Conservation (phyloP, 306 rosid species). For the Glycine tomentella region DNA sequence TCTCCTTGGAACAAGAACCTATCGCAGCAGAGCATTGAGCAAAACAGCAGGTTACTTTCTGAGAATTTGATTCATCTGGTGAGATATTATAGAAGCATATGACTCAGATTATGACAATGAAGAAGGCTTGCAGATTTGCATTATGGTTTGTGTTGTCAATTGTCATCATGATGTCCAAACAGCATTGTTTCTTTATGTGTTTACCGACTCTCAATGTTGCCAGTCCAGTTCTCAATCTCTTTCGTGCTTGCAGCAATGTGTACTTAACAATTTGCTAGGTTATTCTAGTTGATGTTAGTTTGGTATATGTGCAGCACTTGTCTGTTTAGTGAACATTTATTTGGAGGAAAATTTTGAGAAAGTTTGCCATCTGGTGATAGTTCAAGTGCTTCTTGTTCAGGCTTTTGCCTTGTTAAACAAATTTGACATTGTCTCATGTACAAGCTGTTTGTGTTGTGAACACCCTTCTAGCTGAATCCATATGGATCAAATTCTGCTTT, state of each 20-base stretch:
- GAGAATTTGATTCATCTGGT: slow-evolving; percentile 51
- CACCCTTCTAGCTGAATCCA: slow-evolving; percentile 24
- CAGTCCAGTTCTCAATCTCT: slow-evolving; percentile 62
- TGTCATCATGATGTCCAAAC: slow-evolving; percentile 63
- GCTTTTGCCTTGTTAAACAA: slow-evolving; percentile 57
- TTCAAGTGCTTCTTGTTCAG: slow-evolving; percentile 50
- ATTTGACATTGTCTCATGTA: slow-evolving; percentile 50
- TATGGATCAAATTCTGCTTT: no score
- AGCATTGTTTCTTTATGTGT: slow-evolving; percentile 61
- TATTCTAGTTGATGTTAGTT: slow-evolving; percentile 57
- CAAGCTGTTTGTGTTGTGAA: slow-evolving; percentile 53
- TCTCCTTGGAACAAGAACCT: slow-evolving; percentile 51
- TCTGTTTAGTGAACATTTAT: slow-evolving; percentile 51
- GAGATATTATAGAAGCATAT: slow-evolving; percentile 58
- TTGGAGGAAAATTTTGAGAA: slow-evolving; percentile 59
- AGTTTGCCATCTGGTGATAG: slow-evolving; percentile 44
- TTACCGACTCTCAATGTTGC: slow-evolving; percentile 59
- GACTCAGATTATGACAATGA: slow-evolving; percentile 59
- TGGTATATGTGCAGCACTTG: slow-evolving; percentile 58
- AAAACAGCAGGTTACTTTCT: slow-evolving; percentile 34
- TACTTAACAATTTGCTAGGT: slow-evolving; percentile 67
- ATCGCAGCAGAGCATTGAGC: slow-evolving; percentile 53
- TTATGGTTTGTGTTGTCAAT: slow-evolving; percentile 59
- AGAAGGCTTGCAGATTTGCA: slow-evolving; percentile 67
- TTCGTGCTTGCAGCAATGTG: slow-evolving; percentile 65